A percentile compares a stretch with the other conserved stretches of the same genome.
phyloP scores from a whole-genome alignment of 2,329 filamentous ascomycete species.

The Neurospora sp. region DNA sequence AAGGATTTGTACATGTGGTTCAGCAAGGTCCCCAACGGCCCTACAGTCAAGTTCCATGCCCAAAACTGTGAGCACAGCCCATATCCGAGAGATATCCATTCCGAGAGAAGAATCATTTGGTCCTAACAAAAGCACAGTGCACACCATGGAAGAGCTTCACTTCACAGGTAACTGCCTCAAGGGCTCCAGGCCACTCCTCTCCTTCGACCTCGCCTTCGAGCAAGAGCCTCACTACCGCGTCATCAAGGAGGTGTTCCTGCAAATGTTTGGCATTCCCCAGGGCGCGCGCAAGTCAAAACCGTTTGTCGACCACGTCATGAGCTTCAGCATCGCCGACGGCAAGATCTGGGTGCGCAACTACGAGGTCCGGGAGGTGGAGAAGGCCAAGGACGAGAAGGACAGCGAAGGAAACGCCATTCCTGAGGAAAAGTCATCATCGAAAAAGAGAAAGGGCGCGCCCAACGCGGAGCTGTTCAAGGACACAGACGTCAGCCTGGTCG shows the following conservation, averaged over 20 bases:
- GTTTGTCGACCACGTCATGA: slow-evolving; percentile 91
- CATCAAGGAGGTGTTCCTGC: slow-evolving; percentile 81
- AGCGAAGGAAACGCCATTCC: slow-evolving; percentile 20
- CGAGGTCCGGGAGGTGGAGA: slow-evolving; percentile 77
- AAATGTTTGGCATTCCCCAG: slow-evolving; percentile 86
- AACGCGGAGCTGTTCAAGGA: slow-evolving; percentile 32
- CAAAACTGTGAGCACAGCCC: slow-evolving; percentile 52
- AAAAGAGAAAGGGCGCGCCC: slow-evolving; percentile 27
- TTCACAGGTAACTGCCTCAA: slow-evolving; percentile 97
- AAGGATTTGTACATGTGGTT: slow-evolving; percentile 94
- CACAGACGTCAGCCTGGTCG: slow-evolving; percentile 73
- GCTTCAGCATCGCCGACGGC: slow-evolving; percentile 79
- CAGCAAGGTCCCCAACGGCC: slow-evolving; percentile 78
- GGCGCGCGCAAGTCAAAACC: slow-evolving; percentile 85
- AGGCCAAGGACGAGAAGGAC: slow-evolving; percentile 33
- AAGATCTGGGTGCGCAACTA: slow-evolving; percentile 97
- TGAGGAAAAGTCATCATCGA: slow-evolving; percentile 24
- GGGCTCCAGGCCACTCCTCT: slow-evolving; percentile 81
- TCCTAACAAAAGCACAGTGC: slow-evolving; percentile 41
- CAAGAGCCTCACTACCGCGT: slow-evolving; percentile 68
- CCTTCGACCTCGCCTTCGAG: slow-evolving; percentile 84
- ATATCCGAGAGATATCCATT: neutral
- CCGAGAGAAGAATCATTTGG: neutral
- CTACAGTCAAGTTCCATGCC: slow-evolving; percentile 52
- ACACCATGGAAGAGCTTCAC: slow-evolving; percentile 94